Evolutionary conservation across 192 early-diverging fungal genomes (phyloP).

Genomic region (Mortierella hygrophila): DNA sequence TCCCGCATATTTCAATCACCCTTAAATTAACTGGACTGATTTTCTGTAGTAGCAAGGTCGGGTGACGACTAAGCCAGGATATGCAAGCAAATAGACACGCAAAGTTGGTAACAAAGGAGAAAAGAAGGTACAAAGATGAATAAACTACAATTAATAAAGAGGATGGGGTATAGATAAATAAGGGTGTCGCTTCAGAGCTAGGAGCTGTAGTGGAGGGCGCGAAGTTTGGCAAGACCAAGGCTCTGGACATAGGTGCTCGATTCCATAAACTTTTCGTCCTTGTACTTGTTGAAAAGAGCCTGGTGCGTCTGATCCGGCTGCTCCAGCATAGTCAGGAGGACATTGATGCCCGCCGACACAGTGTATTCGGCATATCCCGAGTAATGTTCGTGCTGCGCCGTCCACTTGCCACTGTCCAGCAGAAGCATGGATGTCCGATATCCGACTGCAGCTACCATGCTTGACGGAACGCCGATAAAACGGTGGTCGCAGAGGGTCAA

Average conservation of each 20-base stretch:
- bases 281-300: constrained; percentile 61
- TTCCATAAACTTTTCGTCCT: constrained; percentile 50
- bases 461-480: constrained; percentile 63
- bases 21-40: too few species aligned
- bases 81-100: too few species aligned
- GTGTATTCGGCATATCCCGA: constrained; percentile 78
- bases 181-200: background rate
- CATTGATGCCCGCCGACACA: constrained; percentile 55
- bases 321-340: constrained; percentile 68
- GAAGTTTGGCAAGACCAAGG: constrained; percentile 26
- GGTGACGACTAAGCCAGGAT: too few species aligned
- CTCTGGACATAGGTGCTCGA: constrained; percentile 58
- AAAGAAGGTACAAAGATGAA: constrained; percentile 1
- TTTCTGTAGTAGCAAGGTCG: too few species aligned
- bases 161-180: too few species aligned
- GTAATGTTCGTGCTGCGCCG: constrained; percentile 69
- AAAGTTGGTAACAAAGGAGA: too few species aligned
- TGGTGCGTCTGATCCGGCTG: constrained; percentile 56
- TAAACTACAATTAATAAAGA: background rate
- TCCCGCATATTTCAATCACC: too few species aligned
- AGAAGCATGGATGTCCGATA: constrained; percentile 60
- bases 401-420: constrained; percentile 59
- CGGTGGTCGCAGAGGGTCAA: constrained; percentile 69
- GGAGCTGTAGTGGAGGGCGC: background rate
- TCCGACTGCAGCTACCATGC: constrained; percentile 60